phyloP scores from a whole-genome alignment of 179 eudicot genomes.

The Camellia oleifera region DNA sequence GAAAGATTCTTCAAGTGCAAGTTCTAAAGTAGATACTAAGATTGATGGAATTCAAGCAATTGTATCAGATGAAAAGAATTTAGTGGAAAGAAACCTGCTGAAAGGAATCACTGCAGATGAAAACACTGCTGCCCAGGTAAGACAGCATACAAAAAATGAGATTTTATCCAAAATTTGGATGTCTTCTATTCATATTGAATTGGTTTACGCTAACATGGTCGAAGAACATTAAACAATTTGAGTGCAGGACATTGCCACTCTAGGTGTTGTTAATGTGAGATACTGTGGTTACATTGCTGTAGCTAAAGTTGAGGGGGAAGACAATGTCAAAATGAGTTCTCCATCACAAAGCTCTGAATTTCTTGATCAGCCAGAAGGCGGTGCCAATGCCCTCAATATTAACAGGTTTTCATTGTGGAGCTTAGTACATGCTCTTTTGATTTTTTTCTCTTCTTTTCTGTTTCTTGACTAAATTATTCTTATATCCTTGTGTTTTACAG shows the following conservation, averaged over 20 bases:
- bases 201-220: neutral
- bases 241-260: slow-evolving; percentile 82
- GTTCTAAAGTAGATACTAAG: slow-evolving; percentile 88
- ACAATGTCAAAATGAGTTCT: slow-evolving; percentile 33
- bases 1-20: slow-evolving; percentile 78
- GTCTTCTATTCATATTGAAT: neutral
- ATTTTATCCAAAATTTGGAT: neutral
- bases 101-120: slow-evolving; percentile 99
- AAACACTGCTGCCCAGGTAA: slow-evolving; percentile 99
- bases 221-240: slow-evolving; percentile 15
- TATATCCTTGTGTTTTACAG: slow-evolving; percentile 41
- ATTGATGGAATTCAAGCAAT: slow-evolving; percentile 87
- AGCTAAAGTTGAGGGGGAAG: slow-evolving; percentile 73
- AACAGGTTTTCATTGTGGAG: slow-evolving; percentile 58
- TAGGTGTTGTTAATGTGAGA: slow-evolving; percentile 84
- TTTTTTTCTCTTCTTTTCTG: neutral
- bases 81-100: slow-evolving; percentile 75
- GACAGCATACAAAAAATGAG: slow-evolving; percentile 8
- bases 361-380: slow-evolving; percentile 95
- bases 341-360: slow-evolving; percentile 46
- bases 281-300: slow-evolving; percentile 79
- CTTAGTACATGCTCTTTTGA: neutral
- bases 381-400: slow-evolving; percentile 96
- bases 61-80: slow-evolving; percentile 56
- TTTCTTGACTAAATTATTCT: neutral